Conservation (phyloP, 805 yeast genomes). For the Suhomyces prunicola region DNA sequence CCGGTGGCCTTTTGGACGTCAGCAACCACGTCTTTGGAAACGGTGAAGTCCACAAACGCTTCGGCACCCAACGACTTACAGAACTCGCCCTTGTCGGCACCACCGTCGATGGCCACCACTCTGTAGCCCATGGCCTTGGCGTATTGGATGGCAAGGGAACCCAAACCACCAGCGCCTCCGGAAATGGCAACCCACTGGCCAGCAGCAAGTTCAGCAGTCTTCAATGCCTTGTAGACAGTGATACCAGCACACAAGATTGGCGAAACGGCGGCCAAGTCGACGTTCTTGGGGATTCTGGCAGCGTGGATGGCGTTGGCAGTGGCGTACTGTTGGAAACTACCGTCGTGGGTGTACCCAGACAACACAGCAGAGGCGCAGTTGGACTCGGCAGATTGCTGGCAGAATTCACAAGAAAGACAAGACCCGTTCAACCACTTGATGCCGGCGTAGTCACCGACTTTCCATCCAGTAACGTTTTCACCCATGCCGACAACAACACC, state of each 20-base stretch:
- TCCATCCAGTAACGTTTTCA: constrained; percentile 61
- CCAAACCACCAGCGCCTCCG: constrained; percentile 82
- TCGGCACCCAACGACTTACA: constrained; percentile 65
- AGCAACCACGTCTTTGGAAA: constrained; percentile 45
- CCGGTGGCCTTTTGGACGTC: constrained; percentile 44
- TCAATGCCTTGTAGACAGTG: constrained; percentile 86
- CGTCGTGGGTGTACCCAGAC: constrained; percentile 85
- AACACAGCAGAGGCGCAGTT: constrained; percentile 63
- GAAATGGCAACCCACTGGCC: constrained; percentile 77
- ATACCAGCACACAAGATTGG: constrained; percentile 91
- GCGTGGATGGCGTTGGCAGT: constrained; percentile 88
- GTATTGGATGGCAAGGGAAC: constrained; percentile 70
- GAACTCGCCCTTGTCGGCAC: constrained; percentile 56
- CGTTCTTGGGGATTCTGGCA: constrained; percentile 69
- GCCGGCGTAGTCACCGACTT: constrained; percentile 80
- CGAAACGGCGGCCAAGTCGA: constrained; percentile 72
- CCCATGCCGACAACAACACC: constrained; percentile 82
- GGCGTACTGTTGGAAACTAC: constrained; percentile 88
- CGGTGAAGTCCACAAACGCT: constrained; percentile 54
- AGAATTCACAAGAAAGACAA: constrained; percentile 74
- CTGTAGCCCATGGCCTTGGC: constrained; percentile 76
- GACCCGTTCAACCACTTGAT: constrained; percentile 81
- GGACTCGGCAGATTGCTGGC: constrained; percentile 64
- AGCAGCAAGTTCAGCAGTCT: constrained; percentile 66
- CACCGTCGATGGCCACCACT: constrained; percentile 70